phyloP scores from a whole-genome alignment of 2,329 filamentous ascomycete species.

The Leptographium lundbergii region DNA sequence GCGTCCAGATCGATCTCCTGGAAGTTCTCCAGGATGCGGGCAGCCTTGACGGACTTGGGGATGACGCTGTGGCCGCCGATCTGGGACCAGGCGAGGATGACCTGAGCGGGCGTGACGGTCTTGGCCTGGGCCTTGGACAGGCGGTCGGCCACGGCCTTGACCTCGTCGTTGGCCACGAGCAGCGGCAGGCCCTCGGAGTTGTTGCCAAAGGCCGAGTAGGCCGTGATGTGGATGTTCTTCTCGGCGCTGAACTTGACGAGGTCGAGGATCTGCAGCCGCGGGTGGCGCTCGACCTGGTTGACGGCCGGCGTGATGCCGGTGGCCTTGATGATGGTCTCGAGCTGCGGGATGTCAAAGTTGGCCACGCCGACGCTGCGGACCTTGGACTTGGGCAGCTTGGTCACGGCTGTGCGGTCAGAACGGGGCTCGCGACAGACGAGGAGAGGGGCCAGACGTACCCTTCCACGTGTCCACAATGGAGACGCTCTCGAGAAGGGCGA shows the following conservation, averaged over 20 bases:
- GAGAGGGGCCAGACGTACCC: conserved; percentile 8
- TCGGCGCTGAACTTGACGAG: conserved; percentile 47
- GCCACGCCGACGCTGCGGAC: conserved; percentile 45
- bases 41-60: conserved; percentile 59
- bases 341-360: conserved; percentile 46
- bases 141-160: conserved; percentile 40
- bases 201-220: conserved; percentile 46
- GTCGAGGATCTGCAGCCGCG: conserved; percentile 45
- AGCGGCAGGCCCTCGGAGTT: conserved; percentile 32
- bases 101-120: conserved; percentile 6
- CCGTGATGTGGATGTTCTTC: conserved; percentile 55
- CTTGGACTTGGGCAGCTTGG: conserved; percentile 19
- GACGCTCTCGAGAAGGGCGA: conserved; percentile 27
- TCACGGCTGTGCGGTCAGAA: conserved; percentile 34
- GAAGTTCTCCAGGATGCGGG: conserved; percentile 58
- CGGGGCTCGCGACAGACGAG: conserved; percentile 25
- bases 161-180: conserved; percentile 42
- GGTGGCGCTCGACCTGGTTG: conserved; percentile 60
- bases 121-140: conserved; percentile 10
- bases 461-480: conserved; percentile 24
- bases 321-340: conserved; percentile 42
- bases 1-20: conserved; percentile 49
- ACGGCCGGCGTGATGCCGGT: conserved; percentile 47
- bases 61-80: conserved; percentile 54
- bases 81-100: conserved; percentile 20